Evolutionary conservation across 2,329 filamentous ascomycete species (phyloP).

Genomic region (Leptoxyphium fumago): DNA sequence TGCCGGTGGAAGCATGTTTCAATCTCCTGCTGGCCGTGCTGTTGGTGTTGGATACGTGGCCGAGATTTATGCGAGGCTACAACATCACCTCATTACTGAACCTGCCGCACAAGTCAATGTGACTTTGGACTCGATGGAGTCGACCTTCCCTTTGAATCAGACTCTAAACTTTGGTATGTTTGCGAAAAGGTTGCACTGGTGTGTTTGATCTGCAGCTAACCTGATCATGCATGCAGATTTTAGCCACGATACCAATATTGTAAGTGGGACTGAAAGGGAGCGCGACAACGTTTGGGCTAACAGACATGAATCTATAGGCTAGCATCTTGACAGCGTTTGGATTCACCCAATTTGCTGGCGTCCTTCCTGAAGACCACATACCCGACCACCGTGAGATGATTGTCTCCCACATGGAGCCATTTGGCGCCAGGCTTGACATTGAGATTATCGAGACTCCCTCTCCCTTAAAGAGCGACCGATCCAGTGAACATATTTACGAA

Average conservation of each 20-base stretch:
- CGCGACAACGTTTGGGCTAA: not conserved
- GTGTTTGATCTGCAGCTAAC: too few species aligned
- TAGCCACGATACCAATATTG: constrained; percentile 49
- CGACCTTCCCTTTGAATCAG: constrained; percentile 61
- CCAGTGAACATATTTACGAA: constrained; percentile 31
- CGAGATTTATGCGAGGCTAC: constrained; percentile 55
- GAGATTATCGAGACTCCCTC: constrained; percentile 56
- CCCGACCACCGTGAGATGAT: constrained; percentile 45
- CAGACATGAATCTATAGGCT: constrained; percentile 20
- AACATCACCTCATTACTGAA: constrained; percentile 39
- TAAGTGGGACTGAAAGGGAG: not conserved
- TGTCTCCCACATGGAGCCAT: constrained; percentile 54
- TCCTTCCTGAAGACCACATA: constrained; percentile 42
- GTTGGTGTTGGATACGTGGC: constrained; percentile 61
- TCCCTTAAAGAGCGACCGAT: constrained; percentile 43
- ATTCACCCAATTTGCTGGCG: constrained; percentile 50
- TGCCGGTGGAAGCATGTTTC: constrained; percentile 43
- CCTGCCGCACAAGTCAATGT: constrained; percentile 40
- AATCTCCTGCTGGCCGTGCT: constrained; percentile 51
- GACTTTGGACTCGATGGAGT: constrained; percentile 52
- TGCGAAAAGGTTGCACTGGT: too few species aligned
- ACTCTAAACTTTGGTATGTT: constrained; percentile 43
- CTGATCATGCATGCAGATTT: constrained; percentile 41
- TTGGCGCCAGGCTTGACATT: constrained; percentile 58
- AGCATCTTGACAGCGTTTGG: constrained; percentile 59